Conservation (phyloP, 73 alveolate genomes). For the Paramecium sexaurelia region DNA sequence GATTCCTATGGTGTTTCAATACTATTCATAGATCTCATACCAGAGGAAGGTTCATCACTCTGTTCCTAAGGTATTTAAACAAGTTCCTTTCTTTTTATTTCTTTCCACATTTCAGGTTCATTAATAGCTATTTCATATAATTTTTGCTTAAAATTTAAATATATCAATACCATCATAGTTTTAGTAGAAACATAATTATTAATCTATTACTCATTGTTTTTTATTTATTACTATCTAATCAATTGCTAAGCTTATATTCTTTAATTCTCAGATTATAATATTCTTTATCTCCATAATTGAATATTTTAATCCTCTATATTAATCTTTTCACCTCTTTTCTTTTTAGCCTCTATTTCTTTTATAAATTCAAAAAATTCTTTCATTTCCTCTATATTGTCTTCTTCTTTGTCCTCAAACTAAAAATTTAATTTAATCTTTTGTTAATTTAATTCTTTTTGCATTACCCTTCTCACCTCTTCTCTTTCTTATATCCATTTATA, state of each 20-base stretch:
- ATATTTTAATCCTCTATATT: constrained; percentile 44
- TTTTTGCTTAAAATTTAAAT: neutral
- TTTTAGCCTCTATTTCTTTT: constrained; percentile 31
- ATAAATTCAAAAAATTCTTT: constrained; percentile 59
- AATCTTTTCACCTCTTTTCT: constrained; percentile 50
- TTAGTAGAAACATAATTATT: neutral
- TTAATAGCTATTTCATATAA: constrained; percentile 59
- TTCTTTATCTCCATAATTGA: constrained; percentile 58
- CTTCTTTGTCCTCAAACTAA: constrained; percentile 41
- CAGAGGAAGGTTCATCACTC: constrained; percentile 39
- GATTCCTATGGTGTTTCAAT: constrained; percentile 15
- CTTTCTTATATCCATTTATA: constrained; percentile 37
- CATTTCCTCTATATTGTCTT: constrained; percentile 22
- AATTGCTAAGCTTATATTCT: neutral
- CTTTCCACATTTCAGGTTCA: constrained; percentile 68
- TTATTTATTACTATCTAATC: neutral
- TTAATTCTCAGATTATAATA: neutral
- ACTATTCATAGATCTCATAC: constrained; percentile 7
- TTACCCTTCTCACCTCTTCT: constrained; percentile 45
- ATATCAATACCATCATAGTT: neutral
- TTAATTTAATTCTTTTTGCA: neutral
- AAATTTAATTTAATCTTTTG: constrained; percentile 20
- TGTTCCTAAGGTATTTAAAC: neutral
- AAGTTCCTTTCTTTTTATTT: constrained; percentile 52
- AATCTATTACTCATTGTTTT: neutral